phyloP scores from a whole-genome alignment of 495 filamentous ascomycete species.

The Aspergillus incahuasiensis region DNA sequence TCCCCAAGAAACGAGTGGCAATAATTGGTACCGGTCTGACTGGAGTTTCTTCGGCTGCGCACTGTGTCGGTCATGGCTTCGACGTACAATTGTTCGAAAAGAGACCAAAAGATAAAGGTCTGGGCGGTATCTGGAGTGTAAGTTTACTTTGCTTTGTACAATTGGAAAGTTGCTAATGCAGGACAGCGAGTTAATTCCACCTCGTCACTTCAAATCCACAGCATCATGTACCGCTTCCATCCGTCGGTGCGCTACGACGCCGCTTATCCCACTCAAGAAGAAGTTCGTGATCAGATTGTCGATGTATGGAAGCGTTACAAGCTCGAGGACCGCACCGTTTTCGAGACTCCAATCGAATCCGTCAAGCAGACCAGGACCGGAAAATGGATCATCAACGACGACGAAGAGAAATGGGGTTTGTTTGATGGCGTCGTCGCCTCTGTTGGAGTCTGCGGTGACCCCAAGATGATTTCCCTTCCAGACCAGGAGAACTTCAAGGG shows the following conservation, averaged over 20 bases:
- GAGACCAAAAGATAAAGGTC: slow-evolving; percentile 49
- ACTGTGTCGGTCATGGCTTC: slow-evolving; percentile 84
- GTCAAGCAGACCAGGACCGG: slow-evolving; percentile 64
- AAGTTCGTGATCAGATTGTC: slow-evolving; percentile 67
- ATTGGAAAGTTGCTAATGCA: neutral
- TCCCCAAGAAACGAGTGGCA: slow-evolving; percentile 59
- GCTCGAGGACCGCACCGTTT: slow-evolving; percentile 64
- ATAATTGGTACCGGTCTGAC: slow-evolving; percentile 81
- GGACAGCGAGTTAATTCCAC: slow-evolving; percentile 73
- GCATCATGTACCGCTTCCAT: slow-evolving; percentile 84
- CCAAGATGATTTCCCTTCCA: slow-evolving; percentile 64
- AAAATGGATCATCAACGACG: slow-evolving; percentile 78
- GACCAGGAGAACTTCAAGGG: slow-evolving; percentile 65
- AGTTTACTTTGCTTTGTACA: slow-evolving; percentile 17
- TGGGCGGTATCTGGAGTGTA: slow-evolving; percentile 86
- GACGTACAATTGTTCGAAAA: slow-evolving; percentile 76
- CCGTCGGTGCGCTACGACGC: slow-evolving; percentile 68
- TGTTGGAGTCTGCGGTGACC: slow-evolving; percentile 74
- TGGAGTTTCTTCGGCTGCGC: slow-evolving; percentile 74
- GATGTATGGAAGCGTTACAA: slow-evolving; percentile 72
- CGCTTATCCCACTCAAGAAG: slow-evolving; percentile 69
- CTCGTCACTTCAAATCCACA: slow-evolving; percentile 76
- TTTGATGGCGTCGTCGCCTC: slow-evolving; percentile 78
- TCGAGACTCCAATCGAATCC: slow-evolving; percentile 62
- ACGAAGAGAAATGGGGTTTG: slow-evolving; percentile 58